phyloP scores from a whole-genome alignment of 352 stramenopile species.

The Pythium dissotocum region DNA sequence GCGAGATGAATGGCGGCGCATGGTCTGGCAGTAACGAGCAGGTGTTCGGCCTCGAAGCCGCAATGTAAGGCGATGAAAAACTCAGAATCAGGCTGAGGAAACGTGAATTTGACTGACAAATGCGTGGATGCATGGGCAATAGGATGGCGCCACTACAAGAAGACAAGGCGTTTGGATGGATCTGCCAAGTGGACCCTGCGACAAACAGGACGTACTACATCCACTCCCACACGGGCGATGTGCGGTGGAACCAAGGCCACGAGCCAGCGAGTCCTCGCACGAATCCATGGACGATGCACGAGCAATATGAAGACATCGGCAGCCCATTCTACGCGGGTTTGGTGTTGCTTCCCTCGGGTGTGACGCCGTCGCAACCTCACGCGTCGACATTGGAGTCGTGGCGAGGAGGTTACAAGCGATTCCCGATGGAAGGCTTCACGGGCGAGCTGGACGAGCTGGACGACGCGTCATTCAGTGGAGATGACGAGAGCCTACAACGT shows the following conservation, averaged over 20 bases:
- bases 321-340: constrained; percentile 55
- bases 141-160: background rate
- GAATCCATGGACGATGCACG: constrained; percentile 26
- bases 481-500: constrained; percentile 7
- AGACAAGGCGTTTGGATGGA: constrained; percentile 51
- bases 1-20: background rate
- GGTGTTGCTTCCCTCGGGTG: constrained; percentile 57
- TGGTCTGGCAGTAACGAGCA: background rate
- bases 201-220: constrained; percentile 57
- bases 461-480: background rate
- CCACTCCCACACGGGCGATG: constrained; percentile 74
- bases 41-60: background rate
- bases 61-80: background rate
- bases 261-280: constrained; percentile 39
- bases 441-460: background rate
- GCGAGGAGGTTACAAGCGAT: constrained; percentile 50
- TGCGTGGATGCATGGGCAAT: background rate
- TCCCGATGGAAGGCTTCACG: constrained; percentile 30
- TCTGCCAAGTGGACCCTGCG: constrained; percentile 45
- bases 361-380: constrained; percentile 43
- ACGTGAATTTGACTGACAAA: background rate
- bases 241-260: constrained; percentile 57
- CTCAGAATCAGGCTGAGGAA: background rate
- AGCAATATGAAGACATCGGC: constrained; percentile 20
- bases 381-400: constrained; percentile 10